Evolutionary conservation across 140 eudicot genomes (phyloP).

Genomic region (Erigeron philadelphicus): DNA sequence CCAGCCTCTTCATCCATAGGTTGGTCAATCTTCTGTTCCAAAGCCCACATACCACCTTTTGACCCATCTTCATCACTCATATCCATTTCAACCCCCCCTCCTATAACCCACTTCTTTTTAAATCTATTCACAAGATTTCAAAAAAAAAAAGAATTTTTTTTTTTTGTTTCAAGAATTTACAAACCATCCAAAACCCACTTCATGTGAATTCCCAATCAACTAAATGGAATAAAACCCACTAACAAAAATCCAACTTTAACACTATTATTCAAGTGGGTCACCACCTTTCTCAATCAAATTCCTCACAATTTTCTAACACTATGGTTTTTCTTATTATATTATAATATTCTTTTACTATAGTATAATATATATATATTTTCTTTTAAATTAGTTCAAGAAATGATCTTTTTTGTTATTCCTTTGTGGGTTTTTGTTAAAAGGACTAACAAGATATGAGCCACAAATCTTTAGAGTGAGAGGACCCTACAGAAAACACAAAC

Average conservation of each 20-base stretch:
- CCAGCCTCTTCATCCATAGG: slow-evolving; percentile 96
- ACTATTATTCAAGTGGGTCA: slow-evolving; percentile 27
- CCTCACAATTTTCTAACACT: slow-evolving; percentile 7
- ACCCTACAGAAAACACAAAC: slow-evolving; percentile 20
- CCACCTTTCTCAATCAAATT: slow-evolving; percentile 16
- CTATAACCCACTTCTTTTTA: neutral
- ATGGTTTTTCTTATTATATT: neutral
- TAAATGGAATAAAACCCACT: slow-evolving; percentile 23
- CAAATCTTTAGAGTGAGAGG: slow-evolving; percentile 26
- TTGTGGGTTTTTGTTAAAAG: neutral
- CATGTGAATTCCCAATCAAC: slow-evolving; percentile 15
- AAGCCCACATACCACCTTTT: slow-evolving; percentile 88
- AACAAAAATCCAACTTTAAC: slow-evolving; percentile 20
- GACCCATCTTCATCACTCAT: slow-evolving; percentile 44
- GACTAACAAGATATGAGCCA: slow-evolving; percentile 24
- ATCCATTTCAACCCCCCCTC: slow-evolving; percentile 4
- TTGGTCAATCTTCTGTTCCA: slow-evolving; percentile 93
- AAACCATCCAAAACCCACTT: slow-evolving; percentile 19
- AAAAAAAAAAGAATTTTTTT: too few species aligned
- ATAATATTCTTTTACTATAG: too few species aligned
- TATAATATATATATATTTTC: neutral
- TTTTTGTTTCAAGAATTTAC: too few species aligned
- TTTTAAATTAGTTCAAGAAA: slow-evolving; percentile 5
- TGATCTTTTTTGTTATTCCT: neutral
- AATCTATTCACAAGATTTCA: too few species aligned